Evolutionary conservation across 2,329 filamentous ascomycete species (phyloP), one percentile per base, ranked within the genome.

Genomic region (Talaromyces sp.): DNA sequence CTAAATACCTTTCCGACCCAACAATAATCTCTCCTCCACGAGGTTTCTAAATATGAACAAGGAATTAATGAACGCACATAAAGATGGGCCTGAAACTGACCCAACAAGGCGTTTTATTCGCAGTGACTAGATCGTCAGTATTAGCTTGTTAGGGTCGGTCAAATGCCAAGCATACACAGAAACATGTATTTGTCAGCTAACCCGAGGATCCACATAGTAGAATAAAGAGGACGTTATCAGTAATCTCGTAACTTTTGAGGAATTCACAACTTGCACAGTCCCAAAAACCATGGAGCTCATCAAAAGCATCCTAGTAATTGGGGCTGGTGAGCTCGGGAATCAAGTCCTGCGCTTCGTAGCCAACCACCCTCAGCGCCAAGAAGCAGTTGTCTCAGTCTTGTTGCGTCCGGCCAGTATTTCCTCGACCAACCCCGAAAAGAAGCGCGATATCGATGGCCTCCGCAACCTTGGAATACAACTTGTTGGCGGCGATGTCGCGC

Each of bases 271-370:
- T 39, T 36, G 15, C 17, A 36, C 6, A 17, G 1, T 15, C 17
- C 15, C 2, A 8, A 39, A n/a, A 39, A 39, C 36, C 17, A 53
- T 53, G 49, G 49, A 27, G 17, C 49, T 13, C 11, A 30, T 30
- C 56, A 60, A 60, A 13, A 57, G 53, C 1, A 57, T 57, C n/a
- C 54, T 60, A 10, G 59, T 60, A 19, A 57, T 60, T 10, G 59
- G 59, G 17, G 59, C 59, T 2, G 59, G 59, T 11, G 59, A 60
- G 28, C 13, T 60, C 13, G 59, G 59, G 30, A 19, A 22, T 36
- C 42, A 57, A 22, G 59, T 60, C 5, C 42, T 60, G 4, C 42
- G 19, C 25, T 44, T 47, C 44, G 17, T 60, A 30, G 44, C 3
- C 1, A 4, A n/a, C 6, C 42, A 60, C 42, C 53, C 54, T 13